These are phyloP conservation scores for Moniliella sp. DNA, from an alignment of 1,284 basidiomycete species.

Conservation along the genomic window DNA sequence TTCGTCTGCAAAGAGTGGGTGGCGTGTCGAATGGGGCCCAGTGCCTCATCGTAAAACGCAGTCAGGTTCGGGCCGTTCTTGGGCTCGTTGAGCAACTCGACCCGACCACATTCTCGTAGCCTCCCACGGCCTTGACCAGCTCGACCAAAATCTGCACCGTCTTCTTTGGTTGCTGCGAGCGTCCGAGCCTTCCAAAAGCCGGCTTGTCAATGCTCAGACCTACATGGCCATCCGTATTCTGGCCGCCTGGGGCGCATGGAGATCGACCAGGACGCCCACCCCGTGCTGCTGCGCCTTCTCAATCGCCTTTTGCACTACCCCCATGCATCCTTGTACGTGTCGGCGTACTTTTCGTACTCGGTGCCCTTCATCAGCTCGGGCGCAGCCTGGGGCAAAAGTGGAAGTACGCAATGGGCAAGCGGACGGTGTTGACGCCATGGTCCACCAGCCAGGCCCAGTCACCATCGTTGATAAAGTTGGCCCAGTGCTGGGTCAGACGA, in stretches of 20 bases:
- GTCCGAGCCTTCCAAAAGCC: conserved; percentile 28
- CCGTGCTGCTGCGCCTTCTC: conserved; percentile 44
- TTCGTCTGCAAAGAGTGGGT: conserved; percentile 42
- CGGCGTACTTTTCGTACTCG: conserved; percentile 45
- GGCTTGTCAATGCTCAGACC: conserved; percentile 9
- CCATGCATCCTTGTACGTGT: conserved; percentile 55
- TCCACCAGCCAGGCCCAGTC: conserved; percentile 44
- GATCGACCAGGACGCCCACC: conserved; percentile 55
- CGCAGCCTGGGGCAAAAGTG: too few relatives aligned
- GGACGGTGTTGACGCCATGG: conserved; percentile 56
- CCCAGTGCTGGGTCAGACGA: conserved; percentile 58
- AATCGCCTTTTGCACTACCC: conserved; percentile 48
- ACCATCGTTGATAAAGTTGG: conserved; percentile 36
- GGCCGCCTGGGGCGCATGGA: conserved; percentile 46
- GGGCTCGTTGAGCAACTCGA: conserved; percentile 69
- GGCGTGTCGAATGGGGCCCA: conserved; percentile 29
- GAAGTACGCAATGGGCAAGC: conserved; percentile 47
- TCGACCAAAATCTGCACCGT: conserved; percentile 44
- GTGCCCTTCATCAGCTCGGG: conserved; percentile 44
- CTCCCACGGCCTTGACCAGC: conserved; percentile 32
- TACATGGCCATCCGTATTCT: conserved; percentile 37
- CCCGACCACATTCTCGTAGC: conserved; percentile 48
- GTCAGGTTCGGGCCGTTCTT: conserved; percentile 41
- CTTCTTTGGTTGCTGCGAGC: conserved; percentile 29
- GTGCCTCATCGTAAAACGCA: conserved; percentile 43